These are phyloP conservation scores for Pseudevernia furfuracea DNA, from an alignment of 495 filamentous ascomycete genomes.

Conservation along the genomic window DNA sequence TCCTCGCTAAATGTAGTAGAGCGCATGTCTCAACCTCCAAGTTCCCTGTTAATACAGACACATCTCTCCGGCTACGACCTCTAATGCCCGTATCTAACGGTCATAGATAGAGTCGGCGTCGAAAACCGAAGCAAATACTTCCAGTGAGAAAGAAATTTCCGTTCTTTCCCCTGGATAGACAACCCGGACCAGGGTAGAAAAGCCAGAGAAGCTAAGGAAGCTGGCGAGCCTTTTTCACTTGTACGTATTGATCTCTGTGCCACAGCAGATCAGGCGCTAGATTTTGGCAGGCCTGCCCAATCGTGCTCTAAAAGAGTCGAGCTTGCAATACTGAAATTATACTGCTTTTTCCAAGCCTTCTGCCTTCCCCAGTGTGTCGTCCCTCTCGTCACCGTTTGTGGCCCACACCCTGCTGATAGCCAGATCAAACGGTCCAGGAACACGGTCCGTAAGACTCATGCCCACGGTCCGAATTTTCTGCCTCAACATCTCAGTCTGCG, in stretches of 20 bases:
- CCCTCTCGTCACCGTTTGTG: conserved; percentile 35
- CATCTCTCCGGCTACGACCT: too few species aligned
- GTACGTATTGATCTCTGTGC: background rate
- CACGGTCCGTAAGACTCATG: conserved; percentile 78
- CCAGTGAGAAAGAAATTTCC: background rate
- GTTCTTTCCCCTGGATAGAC: background rate
- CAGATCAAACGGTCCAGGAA: conserved; percentile 79
- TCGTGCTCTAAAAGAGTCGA: background rate
- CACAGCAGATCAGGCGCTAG: background rate
- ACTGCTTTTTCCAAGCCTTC: background rate
- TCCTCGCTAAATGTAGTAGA: background rate
- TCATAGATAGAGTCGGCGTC: background rate
- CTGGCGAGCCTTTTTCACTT: background rate
- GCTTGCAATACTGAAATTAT: background rate
- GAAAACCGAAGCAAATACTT: background rate
- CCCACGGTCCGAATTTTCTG: conserved; percentile 80
- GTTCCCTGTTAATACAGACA: background rate
- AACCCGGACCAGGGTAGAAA: background rate
- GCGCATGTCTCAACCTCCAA: background rate
- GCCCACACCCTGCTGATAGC: conserved; percentile 80
- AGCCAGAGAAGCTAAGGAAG: background rate
- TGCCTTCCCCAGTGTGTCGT: conserved; percentile 28
- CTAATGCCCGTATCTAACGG: too few species aligned
- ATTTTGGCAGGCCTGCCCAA: background rate
- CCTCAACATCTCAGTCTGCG: conserved; percentile 76